Evolutionary conservation across 2,329 filamentous ascomycete species (phyloP).

Genomic region (Beauveria caledonica): DNA sequence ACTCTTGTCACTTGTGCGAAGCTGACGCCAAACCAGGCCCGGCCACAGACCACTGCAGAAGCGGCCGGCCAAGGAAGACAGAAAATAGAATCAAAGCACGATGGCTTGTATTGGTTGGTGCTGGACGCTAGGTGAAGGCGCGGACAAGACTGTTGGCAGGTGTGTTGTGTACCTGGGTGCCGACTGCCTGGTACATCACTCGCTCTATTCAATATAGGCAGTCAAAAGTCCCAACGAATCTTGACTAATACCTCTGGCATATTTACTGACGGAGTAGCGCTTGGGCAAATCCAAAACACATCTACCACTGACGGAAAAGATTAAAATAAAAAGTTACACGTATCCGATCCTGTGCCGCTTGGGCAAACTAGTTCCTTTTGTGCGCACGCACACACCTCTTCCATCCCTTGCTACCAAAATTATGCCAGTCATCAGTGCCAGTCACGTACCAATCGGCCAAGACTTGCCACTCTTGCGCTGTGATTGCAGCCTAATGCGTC

Average conservation of each 20-base stretch:
- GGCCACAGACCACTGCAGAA: background rate
- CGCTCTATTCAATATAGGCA: background rate
- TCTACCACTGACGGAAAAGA: background rate
- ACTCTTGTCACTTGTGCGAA: background rate
- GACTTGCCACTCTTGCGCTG: background rate
- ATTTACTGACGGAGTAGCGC: background rate
- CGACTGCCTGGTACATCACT: too few relatives aligned
- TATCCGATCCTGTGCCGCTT: background rate
- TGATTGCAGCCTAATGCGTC: background rate
- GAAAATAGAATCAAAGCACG: background rate
- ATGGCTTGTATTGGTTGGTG: background rate
- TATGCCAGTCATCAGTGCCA: too few relatives aligned
- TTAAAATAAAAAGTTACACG: background rate
- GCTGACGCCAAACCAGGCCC: constrained; percentile 1
- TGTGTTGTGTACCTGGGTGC: background rate
- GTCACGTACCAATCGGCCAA: background rate
- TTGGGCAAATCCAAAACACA: background rate
- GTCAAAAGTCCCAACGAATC: background rate
- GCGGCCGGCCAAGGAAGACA: background rate
- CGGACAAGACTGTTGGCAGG: background rate
- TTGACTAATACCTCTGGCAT: background rate
- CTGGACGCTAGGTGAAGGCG: background rate
- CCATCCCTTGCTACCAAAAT: background rate
- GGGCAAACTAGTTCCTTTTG: background rate
- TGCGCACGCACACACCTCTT: background rate